Percentiles rank a stretch among this genome's conserved stretches.
phyloP scores from a whole-genome alignment of 2,329 filamentous ascomycete genomes.

The Fusarium succisae region DNA sequence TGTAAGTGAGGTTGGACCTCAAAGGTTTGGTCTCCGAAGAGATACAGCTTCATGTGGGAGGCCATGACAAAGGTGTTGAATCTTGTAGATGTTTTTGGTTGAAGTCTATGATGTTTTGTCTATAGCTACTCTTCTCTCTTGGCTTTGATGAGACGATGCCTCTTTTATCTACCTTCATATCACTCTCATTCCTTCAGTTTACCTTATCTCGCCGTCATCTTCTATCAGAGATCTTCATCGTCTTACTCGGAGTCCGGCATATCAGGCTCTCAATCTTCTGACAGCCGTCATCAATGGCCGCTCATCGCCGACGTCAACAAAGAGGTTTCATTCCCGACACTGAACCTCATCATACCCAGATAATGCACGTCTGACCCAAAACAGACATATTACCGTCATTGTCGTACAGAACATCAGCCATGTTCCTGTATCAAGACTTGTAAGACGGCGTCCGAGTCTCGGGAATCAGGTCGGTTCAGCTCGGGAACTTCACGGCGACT shows the following conservation, averaged over 20 bases:
- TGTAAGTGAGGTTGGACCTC: constrained; percentile 29
- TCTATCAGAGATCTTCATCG: neutral
- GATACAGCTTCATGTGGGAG: constrained; percentile 21
- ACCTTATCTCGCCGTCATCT: neutral
- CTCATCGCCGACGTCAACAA: neutral
- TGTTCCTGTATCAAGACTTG: neutral
- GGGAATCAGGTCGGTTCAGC: neutral
- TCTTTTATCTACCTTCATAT: constrained; percentile 11
- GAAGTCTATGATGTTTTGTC: constrained; percentile 14
- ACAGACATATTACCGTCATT: neutral
- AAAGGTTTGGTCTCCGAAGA: constrained; percentile 35
- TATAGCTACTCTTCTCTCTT: neutral
- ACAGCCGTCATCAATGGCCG: neutral
- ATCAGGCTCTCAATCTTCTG: neutral
- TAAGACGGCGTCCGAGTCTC: constrained; percentile 18
- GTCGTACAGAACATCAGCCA: neutral
- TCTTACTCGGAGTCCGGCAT: constrained; percentile 14
- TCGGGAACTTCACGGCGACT: constrained; percentile 17
- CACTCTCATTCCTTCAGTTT: neutral
- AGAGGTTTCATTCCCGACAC: neutral
- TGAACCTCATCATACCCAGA: constrained; percentile 5
- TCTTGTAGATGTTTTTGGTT: constrained; percentile 21
- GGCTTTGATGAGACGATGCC: neutral
- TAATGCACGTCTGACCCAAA: neutral
- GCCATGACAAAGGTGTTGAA: constrained; percentile 34